Evolutionary conservation across 2,329 filamentous ascomycete species (phyloP).

Genomic region (Penicillium sp.): DNA sequence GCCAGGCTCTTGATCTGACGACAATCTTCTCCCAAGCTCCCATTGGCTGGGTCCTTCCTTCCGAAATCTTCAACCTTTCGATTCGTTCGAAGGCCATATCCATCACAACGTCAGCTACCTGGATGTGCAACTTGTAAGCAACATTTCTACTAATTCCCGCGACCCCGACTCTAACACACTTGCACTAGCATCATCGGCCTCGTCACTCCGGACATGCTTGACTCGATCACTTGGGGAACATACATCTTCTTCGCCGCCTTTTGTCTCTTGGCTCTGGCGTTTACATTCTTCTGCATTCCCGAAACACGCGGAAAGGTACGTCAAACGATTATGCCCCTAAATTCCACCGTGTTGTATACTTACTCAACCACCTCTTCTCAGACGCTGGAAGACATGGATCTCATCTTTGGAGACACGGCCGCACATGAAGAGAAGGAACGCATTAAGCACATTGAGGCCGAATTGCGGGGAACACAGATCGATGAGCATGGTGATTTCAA

Average conservation of each 20-base stretch:
- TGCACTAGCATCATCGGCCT: slow-evolving; percentile 42
- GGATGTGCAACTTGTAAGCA: slow-evolving; percentile 49
- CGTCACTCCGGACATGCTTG: slow-evolving; percentile 47
- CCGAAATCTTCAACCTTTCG: slow-evolving; percentile 48
- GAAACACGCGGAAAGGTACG: slow-evolving; percentile 46
- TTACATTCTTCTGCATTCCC: slow-evolving; percentile 45
- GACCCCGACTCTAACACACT: background rate
- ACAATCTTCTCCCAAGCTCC: slow-evolving; percentile 34
- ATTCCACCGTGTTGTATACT: background rate
- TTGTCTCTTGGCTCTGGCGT: slow-evolving; percentile 43
- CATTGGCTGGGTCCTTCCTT: slow-evolving; percentile 48
- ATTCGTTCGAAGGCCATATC: slow-evolving; percentile 48
- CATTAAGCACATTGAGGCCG: slow-evolving; percentile 47
- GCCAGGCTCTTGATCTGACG: background rate
- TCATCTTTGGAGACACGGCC: slow-evolving; percentile 50
- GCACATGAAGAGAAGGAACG: slow-evolving; percentile 48
- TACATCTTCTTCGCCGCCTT: slow-evolving; percentile 50
- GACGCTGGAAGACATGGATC: slow-evolving; percentile 64
- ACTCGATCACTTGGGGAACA: slow-evolving; percentile 46
- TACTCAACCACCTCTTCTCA: slow-evolving; percentile 20
- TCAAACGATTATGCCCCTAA: no score
- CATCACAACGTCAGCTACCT: slow-evolving; percentile 47
- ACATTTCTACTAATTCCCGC: background rate
- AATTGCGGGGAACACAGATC: slow-evolving; percentile 39
- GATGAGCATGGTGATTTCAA: slow-evolving; percentile 31